Conservation (phyloP, 768 basidiomycete genomes). For the Suillus subaureus region DNA sequence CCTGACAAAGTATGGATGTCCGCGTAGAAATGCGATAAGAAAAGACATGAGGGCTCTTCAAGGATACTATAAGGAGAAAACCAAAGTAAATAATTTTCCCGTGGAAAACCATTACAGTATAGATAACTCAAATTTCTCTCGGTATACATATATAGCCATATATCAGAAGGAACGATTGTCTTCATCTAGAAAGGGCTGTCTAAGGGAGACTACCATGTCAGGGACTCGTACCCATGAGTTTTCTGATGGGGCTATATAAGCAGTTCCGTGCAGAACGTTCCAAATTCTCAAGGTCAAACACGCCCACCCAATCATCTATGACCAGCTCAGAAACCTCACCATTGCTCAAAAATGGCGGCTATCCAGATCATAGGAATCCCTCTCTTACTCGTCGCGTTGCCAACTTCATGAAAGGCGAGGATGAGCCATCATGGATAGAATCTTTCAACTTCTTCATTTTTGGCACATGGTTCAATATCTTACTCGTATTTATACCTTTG, state of each 20-base stretch:
- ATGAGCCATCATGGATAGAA: constrained; percentile 59
- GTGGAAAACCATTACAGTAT: no score
- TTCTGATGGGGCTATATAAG: background rate
- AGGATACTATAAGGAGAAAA: no score
- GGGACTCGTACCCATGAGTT: no score
- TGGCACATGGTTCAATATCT: constrained; percentile 69
- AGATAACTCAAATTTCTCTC: no score
- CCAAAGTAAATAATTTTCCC: no score
- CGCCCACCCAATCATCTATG: constrained; percentile 13
- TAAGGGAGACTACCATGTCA: no score
- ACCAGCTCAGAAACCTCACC: constrained; percentile 47
- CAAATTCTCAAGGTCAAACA: background rate
- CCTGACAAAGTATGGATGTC: no score
- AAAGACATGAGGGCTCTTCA: no score
- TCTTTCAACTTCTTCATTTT: constrained; percentile 66
- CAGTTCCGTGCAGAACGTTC: background rate
- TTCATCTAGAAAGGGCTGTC: no score
- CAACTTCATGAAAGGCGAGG: constrained; percentile 50
- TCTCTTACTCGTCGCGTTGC: constrained; percentile 34
- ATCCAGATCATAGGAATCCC: constrained; percentile 16
- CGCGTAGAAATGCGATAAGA: no score
- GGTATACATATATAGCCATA: no score
- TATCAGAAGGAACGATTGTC: no score
- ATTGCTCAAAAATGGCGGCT: constrained; percentile 46
- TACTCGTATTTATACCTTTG: constrained; percentile 82